Evolutionary conservation across 2,329 filamentous ascomycete species (phyloP).

Genomic region (Catunica adiposa): DNA sequence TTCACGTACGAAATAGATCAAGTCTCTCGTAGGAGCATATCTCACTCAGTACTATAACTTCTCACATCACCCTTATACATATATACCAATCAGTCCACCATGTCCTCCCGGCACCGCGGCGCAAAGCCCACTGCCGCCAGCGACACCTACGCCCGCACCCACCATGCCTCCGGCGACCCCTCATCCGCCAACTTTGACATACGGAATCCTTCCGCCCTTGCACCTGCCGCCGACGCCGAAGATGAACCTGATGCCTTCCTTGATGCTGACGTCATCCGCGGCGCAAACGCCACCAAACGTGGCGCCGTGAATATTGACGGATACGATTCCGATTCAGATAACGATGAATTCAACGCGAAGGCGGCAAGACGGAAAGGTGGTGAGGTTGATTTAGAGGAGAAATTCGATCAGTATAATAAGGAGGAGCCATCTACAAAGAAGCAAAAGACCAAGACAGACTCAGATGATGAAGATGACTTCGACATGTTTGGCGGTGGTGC

Average conservation of each 20-base stretch:
- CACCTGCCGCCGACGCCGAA: slow-evolving; percentile 54
- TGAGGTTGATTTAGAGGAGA: slow-evolving; percentile 16
- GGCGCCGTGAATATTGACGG: slow-evolving; percentile 93
- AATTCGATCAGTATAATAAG: slow-evolving; percentile 37
- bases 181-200: slow-evolving; percentile 75
- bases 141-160: slow-evolving; percentile 62
- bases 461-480: slow-evolving; percentile 39
- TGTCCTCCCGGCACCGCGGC: slow-evolving; percentile 43
- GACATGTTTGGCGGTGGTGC: slow-evolving; percentile 74
- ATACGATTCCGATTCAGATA: slow-evolving; percentile 86
- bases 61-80: background rate
- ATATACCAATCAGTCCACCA: slow-evolving; percentile 20
- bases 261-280: slow-evolving; percentile 85
- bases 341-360: slow-evolving; percentile 70
- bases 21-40: too few species aligned
- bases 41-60: too few species aligned
- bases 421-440: slow-evolving; percentile 24
- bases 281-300: slow-evolving; percentile 60
- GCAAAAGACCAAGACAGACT: slow-evolving; percentile 18
- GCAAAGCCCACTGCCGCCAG: slow-evolving; percentile 70
- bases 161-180: slow-evolving; percentile 40
- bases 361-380: slow-evolving; percentile 40
- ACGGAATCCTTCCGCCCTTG: slow-evolving; percentile 83
- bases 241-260: slow-evolving; percentile 52
- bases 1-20: too few species aligned